A percentile compares a stretch with the other conserved stretches of the same genome.
phyloP scores from a whole-genome alignment of 2,329 filamentous ascomycete species.

The Zasmidium angulare region DNA sequence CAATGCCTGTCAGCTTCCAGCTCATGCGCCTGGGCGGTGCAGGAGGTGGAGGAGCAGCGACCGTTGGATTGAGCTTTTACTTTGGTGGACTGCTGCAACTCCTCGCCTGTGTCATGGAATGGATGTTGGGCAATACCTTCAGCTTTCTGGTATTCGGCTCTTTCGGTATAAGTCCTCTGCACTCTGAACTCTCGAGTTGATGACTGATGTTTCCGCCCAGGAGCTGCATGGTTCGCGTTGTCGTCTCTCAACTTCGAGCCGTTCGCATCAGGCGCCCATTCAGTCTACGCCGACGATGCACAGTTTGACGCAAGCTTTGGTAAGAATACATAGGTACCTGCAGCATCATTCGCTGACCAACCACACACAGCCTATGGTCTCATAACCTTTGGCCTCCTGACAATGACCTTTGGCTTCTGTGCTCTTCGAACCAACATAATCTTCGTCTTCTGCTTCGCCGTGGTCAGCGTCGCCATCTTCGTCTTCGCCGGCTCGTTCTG shows the following conservation, averaged over 20 bases:
- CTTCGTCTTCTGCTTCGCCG: slow-evolving; percentile 5
- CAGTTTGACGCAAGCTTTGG: slow-evolving; percentile 10
- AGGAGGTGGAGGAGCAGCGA: slow-evolving; percentile 7
- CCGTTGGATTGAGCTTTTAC: slow-evolving; percentile 3
- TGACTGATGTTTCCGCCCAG: background rate
- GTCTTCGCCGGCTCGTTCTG: slow-evolving; percentile 8
- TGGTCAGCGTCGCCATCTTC: slow-evolving; percentile 4
- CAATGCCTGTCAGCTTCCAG: slow-evolving; percentile 4
- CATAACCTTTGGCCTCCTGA: slow-evolving; percentile 18
- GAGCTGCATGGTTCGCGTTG: slow-evolving; percentile 8
- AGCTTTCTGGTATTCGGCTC: slow-evolving; percentile 11
- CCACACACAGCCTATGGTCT: slow-evolving; percentile 7
- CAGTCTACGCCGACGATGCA: background rate
- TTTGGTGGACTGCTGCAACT: slow-evolving; percentile 13
- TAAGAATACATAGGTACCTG: background rate
- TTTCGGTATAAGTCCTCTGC: background rate
- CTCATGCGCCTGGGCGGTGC: slow-evolving; percentile 5
- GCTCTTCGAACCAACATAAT: slow-evolving; percentile 10
- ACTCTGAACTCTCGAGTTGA: background rate
- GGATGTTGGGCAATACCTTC: slow-evolving; percentile 10
- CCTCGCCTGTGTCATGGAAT: slow-evolving; percentile 11
- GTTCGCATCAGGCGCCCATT: background rate
- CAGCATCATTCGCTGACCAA: background rate
- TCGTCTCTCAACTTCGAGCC: background rate
- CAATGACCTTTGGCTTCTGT: slow-evolving; percentile 5